Evolutionary conservation across 176 grass and related monocot genomes (phyloP), one percentile per base, ranked within the genome.

Genomic region (Urochloa ruziziensis): DNA sequence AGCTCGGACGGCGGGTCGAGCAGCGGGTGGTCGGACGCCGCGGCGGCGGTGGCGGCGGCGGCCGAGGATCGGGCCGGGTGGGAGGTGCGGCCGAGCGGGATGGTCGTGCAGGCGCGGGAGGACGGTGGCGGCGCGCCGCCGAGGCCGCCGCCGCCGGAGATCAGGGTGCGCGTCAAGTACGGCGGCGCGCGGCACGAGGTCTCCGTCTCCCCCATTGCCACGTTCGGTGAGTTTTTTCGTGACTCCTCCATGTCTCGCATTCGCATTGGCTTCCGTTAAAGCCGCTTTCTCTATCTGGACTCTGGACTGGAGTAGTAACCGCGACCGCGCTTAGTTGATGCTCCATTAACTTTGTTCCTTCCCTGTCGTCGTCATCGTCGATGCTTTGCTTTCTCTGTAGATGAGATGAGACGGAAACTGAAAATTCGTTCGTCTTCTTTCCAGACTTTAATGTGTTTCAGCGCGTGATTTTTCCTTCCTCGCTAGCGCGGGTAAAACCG

Each of bases 1-100:
- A 92, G 84, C 78, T 98, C 95, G 24, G 92, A 97, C 74, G 88
- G 90, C 11, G 95, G 95, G 73, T 95, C 95, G 57, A 97, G 94
- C 85, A 89, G 94, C 73, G 92, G 94, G n/a, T 94, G 92, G 90
- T 86, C 92, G 44, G 92, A 91, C 78, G 78, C 78, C 11, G 90
- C 87, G 79, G 92, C 83, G n/a, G 78, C 79, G 3, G 88, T 74
- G 2, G 53, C 43, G 64, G 88, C 40, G 30, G 69, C 75, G 0
- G 85, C 61, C 21, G 91, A 90, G 58, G 82, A 85, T 23, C 81
- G 74, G 73, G 64, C 52, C 10, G 88, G 88, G 4, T 97, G 88
- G 88, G 95, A 94, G 88, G 89, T 94, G 36, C 85, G 95, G 30
- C 95, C 95, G 3, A 84, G 95, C 58, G 95, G 95, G 23, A 88